A percentile compares a stretch with the other conserved stretches of the same genome.
phyloP scores from a whole-genome alignment of 345 rosid genomes.

The Fremontodendron californicum region DNA sequence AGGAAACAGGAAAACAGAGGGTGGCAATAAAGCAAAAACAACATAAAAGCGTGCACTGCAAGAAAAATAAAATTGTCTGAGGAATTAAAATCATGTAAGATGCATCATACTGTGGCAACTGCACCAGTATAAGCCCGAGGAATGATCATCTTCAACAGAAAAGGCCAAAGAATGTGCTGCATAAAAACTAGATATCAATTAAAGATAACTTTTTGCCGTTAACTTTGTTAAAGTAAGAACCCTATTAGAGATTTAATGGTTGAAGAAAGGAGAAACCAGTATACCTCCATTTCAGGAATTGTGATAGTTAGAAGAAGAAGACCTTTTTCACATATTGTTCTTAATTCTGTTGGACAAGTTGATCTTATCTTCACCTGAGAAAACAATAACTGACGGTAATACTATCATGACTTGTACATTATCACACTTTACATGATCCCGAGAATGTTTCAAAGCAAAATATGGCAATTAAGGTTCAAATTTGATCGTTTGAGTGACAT shows the following conservation, averaged over 20 bases:
- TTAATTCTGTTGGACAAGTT: constrained; percentile 53
- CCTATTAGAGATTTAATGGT: constrained; percentile 4
- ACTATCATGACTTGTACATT: neutral
- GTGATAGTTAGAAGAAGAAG: constrained; percentile 92
- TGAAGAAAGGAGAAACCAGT: constrained; percentile 5
- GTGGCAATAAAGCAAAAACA: neutral
- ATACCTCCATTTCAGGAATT: constrained; percentile 97
- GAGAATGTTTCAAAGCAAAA: constrained; percentile 1
- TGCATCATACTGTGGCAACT: constrained; percentile 64
- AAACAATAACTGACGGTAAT: constrained; percentile 5
- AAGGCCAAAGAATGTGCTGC: constrained; percentile 98
- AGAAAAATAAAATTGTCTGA: neutral
- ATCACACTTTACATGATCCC: neutral
- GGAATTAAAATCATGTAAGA: neutral
- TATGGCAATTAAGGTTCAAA: constrained; percentile 2
- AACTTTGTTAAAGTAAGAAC: neutral
- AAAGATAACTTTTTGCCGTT: neutral
- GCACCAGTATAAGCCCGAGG: constrained; percentile 75
- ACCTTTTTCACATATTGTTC: constrained; percentile 89
- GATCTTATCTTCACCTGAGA: constrained; percentile 52
- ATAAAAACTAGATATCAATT: constrained; percentile 9
- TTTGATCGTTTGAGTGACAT: neutral
- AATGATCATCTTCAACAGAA: constrained; percentile 78
- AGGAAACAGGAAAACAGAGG: neutral
- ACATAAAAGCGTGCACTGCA: neutral